A percentile compares a stretch with the other conserved stretches of the same genome.
These are phyloP conservation scores for Bauhinia variegata DNA, from an alignment of 306 rosid species.

Conservation along the genomic window DNA sequence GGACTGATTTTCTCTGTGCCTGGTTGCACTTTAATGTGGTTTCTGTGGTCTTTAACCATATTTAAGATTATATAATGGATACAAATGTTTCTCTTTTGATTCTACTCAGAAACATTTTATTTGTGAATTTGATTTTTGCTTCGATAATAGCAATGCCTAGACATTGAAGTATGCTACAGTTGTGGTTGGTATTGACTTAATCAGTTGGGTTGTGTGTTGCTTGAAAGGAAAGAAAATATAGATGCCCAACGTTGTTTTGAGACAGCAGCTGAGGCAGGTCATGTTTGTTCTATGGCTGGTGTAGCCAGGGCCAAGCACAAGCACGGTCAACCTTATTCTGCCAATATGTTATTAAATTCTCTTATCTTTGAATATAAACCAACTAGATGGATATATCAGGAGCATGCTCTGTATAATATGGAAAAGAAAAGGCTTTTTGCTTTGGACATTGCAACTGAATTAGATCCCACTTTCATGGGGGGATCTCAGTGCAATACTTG, in stretches of 20 bases:
- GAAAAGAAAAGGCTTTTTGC: conserved; percentile 71
- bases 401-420: conserved; percentile 65
- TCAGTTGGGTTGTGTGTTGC: conserved; percentile 69
- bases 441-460: conserved; percentile 68
- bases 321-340: conserved; percentile 76
- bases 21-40: too few relatives aligned
- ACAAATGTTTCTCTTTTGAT: too few relatives aligned
- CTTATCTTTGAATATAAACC: conserved; percentile 64
- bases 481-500: conserved; percentile 57
- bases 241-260: conserved; percentile 60
- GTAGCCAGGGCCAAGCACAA: conserved; percentile 73
- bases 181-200: too few relatives aligned
- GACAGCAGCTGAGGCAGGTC: conserved; percentile 67
- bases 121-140: too few relatives aligned
- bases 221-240: conserved; percentile 65
- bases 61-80: too few relatives aligned
- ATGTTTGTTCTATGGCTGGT: conserved; percentile 75
- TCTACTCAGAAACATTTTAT: too few relatives aligned
- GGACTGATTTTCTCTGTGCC: too few relatives aligned
- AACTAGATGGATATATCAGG: conserved; percentile 92
- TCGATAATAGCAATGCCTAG: too few relatives aligned
- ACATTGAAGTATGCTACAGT: too few relatives aligned
- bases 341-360: conserved; percentile 68
- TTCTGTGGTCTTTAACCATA: too few relatives aligned
- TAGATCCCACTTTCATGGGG: conserved; percentile 72